Conservation (phyloP, 768 basidiomycete species). For the Collybia nuda region DNA sequence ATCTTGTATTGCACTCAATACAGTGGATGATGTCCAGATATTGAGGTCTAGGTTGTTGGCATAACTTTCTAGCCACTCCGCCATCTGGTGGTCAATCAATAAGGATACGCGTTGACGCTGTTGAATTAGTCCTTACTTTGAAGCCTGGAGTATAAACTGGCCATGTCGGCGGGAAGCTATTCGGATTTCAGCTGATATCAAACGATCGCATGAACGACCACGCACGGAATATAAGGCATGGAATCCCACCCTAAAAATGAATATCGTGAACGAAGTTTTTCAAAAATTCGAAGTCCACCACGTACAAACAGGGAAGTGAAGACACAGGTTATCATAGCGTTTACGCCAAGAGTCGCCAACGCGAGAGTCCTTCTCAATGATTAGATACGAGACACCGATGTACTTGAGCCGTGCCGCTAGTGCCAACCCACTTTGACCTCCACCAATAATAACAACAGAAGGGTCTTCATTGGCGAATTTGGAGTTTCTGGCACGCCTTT, state of each 20-base stretch:
- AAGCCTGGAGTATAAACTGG: slow-evolving; percentile 33
- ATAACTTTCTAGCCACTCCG: slow-evolving; percentile 45
- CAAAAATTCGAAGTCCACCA: slow-evolving; percentile 9
- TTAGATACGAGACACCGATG: slow-evolving; percentile 49
- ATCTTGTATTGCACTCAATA: slow-evolving; percentile 29
- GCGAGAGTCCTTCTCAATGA: slow-evolving; percentile 55
- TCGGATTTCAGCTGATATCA: slow-evolving; percentile 33
- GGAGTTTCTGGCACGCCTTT: slow-evolving; percentile 41
- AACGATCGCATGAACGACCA: background rate
- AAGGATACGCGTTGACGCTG: no score
- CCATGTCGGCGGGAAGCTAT: slow-evolving; percentile 34
- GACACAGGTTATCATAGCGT: slow-evolving; percentile 41
- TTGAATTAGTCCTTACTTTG: no score
- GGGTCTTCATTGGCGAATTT: slow-evolving; percentile 35
- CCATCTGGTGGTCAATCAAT: slow-evolving; percentile 29
- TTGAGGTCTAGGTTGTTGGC: slow-evolving; percentile 37
- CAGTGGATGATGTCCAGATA: slow-evolving; percentile 44
- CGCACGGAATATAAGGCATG: slow-evolving; percentile 10
- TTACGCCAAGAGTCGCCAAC: slow-evolving; percentile 65
- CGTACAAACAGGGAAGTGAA: slow-evolving; percentile 45
- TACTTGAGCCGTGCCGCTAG: slow-evolving; percentile 60
- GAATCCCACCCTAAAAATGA: background rate
- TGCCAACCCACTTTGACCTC: slow-evolving; percentile 61
- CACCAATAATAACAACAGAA: slow-evolving; percentile 56
- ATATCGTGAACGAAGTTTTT: no score